These are phyloP conservation scores for Huntiella bhutanensis DNA, from an alignment of 2,329 filamentous ascomycete genomes.

Conservation along the genomic window DNA sequence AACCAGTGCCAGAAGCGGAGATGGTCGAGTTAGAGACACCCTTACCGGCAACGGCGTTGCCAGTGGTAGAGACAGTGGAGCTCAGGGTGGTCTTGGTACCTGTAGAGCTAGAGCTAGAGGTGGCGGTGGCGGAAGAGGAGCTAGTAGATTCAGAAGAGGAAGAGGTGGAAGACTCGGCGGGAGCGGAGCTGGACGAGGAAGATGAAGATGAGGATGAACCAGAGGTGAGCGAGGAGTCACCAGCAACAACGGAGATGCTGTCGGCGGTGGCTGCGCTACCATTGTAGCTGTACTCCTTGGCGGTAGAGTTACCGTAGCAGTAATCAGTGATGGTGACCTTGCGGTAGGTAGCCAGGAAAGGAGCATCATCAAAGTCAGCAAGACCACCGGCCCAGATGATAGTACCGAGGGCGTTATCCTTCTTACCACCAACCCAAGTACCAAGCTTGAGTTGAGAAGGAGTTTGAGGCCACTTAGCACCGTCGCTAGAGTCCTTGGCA, in stretches of 20 bases:
- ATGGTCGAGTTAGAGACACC: background rate
- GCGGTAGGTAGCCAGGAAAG: slow-evolving; percentile 39
- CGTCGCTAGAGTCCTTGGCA: slow-evolving; percentile 25
- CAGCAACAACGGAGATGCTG: slow-evolving; percentile 32
- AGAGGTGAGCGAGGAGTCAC: slow-evolving; percentile 13
- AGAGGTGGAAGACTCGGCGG: background rate
- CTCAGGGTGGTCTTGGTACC: background rate
- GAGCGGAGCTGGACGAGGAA: background rate
- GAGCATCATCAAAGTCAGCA: slow-evolving; percentile 31
- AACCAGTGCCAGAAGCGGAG: background rate
- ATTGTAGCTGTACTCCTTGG: slow-evolving; percentile 29
- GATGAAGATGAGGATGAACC: background rate
- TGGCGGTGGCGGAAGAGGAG: background rate
- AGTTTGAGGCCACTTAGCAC: slow-evolving; percentile 41
- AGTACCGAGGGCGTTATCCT: slow-evolving; percentile 33
- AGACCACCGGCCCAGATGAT: slow-evolving; percentile 52
- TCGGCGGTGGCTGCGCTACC: slow-evolving; percentile 30
- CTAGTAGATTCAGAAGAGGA: background rate
- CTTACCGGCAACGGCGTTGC: background rate
- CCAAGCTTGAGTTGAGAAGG: slow-evolving; percentile 49
- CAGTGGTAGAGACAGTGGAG: background rate
- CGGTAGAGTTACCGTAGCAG: slow-evolving; percentile 27
- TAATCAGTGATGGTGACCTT: slow-evolving; percentile 35
- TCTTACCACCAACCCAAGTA: slow-evolving; percentile 32
- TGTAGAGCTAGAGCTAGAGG: background rate